Conservation (phyloP, 768 basidiomycete species). For the Mycena filopes region DNA sequence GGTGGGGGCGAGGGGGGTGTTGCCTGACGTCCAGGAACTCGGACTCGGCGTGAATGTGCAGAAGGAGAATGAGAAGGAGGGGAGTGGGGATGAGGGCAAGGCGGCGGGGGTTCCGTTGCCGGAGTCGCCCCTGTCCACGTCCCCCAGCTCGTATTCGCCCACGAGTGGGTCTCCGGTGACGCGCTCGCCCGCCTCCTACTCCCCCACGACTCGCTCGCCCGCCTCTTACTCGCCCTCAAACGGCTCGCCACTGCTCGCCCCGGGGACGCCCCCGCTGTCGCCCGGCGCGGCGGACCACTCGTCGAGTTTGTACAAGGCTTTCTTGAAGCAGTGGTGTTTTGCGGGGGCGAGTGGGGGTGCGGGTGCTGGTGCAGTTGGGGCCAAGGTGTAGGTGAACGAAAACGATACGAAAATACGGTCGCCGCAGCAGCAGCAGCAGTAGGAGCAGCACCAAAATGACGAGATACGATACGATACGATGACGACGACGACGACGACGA, state of each 20-base stretch:
- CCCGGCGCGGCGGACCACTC: conserved; percentile 37
- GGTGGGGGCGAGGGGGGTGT: conserved; percentile 16
- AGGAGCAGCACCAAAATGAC: not conserved
- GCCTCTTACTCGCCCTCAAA: not conserved
- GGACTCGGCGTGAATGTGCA: not conserved
- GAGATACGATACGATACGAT: too few species aligned
- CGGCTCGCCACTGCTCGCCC: not conserved
- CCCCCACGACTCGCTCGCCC: not conserved
- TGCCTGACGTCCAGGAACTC: conserved; percentile 1
- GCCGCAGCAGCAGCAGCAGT: not conserved
- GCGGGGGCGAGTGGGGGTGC: conserved; percentile 40
- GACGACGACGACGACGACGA: not conserved
- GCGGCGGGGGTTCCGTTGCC: not conserved
- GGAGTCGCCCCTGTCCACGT: not conserved
- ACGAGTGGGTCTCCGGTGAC: too few species aligned
- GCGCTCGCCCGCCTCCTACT: not conserved
- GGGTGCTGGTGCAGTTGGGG: too few species aligned
- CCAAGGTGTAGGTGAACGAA: not conserved
- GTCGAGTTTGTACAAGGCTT: conserved; percentile 60
- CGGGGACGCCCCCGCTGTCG: not conserved
- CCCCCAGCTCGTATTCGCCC: not conserved
- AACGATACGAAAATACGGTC: not conserved
- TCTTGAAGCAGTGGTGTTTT: conserved; percentile 77
- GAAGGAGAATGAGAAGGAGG: not conserved
- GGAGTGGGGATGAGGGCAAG: not conserved